These are phyloP conservation scores for Galeopsis tetrahit DNA, from an alignment of 257 asterid genomes.

Conservation along the genomic window DNA sequence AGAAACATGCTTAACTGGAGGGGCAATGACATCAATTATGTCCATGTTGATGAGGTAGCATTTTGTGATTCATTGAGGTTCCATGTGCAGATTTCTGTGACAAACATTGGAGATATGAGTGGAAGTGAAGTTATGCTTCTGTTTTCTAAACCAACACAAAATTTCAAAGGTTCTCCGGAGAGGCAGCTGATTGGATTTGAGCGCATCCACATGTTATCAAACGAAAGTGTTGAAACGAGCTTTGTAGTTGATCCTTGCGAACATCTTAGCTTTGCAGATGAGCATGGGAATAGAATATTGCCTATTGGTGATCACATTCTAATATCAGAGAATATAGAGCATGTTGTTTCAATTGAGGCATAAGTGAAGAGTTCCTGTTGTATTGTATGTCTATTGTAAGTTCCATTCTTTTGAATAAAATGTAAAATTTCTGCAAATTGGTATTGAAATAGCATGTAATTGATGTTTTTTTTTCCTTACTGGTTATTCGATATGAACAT, in stretches of 20 bases:
- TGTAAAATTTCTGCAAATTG: slow-evolving; percentile 9
- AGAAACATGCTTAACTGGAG: slow-evolving; percentile 42
- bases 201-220: slow-evolving; percentile 44
- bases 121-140: slow-evolving; percentile 74
- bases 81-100: slow-evolving; percentile 59
- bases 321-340: slow-evolving; percentile 55
- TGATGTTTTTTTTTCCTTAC: background rate
- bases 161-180: slow-evolving; percentile 53
- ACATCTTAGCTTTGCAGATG: slow-evolving; percentile 79
- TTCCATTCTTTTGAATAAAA: background rate
- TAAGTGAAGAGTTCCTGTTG: slow-evolving; percentile 4
- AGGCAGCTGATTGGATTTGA: slow-evolving; percentile 77
- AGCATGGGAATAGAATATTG: slow-evolving; percentile 61
- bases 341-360: slow-evolving; percentile 51
- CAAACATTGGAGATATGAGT: slow-evolving; percentile 60
- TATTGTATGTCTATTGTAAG: background rate
- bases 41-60: slow-evolving; percentile 54
- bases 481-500: background rate
- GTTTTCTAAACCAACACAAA: slow-evolving; percentile 47
- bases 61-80: slow-evolving; percentile 62
- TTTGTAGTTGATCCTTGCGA: slow-evolving; percentile 75
- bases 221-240: slow-evolving; percentile 43
- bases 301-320: slow-evolving; percentile 74
- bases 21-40: slow-evolving; percentile 36
- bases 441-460: background rate